These are phyloP conservation scores for Talaromyces borbonicus DNA, from an alignment of 495 filamentous ascomycete genomes.

Conservation along the genomic window DNA sequence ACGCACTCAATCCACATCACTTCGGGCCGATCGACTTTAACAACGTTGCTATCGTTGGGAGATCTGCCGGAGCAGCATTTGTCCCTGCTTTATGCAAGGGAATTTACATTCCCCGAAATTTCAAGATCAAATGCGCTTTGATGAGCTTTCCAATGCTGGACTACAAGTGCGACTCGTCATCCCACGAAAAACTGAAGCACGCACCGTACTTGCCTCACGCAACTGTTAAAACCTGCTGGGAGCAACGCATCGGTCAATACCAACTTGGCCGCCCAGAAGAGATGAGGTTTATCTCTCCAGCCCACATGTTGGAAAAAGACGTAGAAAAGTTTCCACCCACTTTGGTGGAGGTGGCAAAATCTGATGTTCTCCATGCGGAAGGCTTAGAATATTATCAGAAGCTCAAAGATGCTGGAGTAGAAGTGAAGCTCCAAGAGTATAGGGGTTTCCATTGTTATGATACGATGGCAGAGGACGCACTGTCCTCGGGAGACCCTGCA, in stretches of 20 bases:
- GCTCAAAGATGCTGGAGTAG: neutral
- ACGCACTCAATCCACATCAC: no score
- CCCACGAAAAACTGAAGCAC: neutral
- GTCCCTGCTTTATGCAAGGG: neutral
- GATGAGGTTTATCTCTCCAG: neutral
- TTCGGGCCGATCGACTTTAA: neutral
- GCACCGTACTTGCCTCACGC: neutral
- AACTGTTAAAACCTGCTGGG: neutral
- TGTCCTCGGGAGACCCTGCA: no score
- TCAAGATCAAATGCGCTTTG: neutral
- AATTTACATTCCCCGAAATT: neutral
- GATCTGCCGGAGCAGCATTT: neutral
- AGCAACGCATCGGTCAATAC: no score
- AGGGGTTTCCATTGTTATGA: neutral
- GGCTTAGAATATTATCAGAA: neutral
- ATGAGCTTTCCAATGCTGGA: neutral
- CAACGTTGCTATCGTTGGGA: neutral
- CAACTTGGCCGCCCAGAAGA: neutral
- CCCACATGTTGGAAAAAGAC: neutral
- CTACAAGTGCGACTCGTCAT: neutral
- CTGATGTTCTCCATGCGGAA: neutral
- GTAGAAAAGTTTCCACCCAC: neutral
- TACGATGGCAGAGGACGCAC: no score
- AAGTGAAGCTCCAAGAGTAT: neutral
- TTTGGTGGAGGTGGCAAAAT: neutral